Evolutionary conservation across 2,329 filamentous ascomycete species (phyloP).

Genomic region (Scedosporium boydii): DNA sequence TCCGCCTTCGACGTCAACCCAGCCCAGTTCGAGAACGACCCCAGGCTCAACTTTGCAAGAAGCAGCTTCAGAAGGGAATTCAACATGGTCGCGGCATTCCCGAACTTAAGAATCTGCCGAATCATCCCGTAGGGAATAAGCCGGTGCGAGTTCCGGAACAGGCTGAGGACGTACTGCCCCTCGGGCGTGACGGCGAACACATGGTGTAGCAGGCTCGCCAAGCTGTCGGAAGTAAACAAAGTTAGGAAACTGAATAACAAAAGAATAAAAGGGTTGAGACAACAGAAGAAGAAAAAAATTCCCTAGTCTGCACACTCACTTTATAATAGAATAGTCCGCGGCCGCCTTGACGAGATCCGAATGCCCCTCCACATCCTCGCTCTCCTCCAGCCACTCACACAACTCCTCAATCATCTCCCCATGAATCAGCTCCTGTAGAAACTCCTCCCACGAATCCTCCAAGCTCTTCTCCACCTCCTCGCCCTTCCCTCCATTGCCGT

Average conservation of each 20-base stretch:
- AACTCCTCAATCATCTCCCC: constrained; percentile 56
- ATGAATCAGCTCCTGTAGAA: constrained; percentile 57
- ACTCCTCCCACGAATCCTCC: constrained; percentile 55
- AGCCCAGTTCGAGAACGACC: constrained; percentile 69
- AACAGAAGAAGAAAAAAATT: not conserved
- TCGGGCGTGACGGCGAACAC: constrained; percentile 65
- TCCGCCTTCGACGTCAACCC: constrained; percentile 61
- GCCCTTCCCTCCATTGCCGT: constrained; percentile 41
- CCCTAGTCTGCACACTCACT: constrained; percentile 36
- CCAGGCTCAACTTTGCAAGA: constrained; percentile 68
- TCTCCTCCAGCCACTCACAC: constrained; percentile 50
- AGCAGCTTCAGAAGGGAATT: constrained; percentile 63
- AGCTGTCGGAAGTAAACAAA: constrained; percentile 26
- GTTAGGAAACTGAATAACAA: constrained; percentile 9
- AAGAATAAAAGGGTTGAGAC: not conserved
- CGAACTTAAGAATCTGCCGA: constrained; percentile 62
- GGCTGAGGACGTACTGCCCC: constrained; percentile 62
- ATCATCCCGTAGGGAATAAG: constrained; percentile 64
- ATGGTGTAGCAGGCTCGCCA: constrained; percentile 67
- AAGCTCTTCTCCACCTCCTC: constrained; percentile 35
- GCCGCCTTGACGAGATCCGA: constrained; percentile 52
- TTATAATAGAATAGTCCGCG: constrained; percentile 58
- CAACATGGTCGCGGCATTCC: constrained; percentile 76
- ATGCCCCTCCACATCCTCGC: constrained; percentile 54
- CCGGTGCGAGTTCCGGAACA: constrained; percentile 60